phyloP scores from a whole-genome alignment of 345 rosid species.

The Heritiera littoralis region DNA sequence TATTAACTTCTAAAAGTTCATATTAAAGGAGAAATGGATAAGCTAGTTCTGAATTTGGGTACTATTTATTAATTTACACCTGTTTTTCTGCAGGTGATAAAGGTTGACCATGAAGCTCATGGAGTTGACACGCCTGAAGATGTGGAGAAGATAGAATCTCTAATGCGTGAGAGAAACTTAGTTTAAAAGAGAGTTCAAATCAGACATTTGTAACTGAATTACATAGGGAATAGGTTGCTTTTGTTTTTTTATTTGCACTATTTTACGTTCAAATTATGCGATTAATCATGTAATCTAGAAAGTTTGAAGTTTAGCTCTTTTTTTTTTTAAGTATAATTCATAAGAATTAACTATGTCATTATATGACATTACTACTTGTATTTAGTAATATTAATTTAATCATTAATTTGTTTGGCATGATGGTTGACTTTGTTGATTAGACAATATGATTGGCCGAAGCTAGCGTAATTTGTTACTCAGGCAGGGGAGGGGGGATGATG shows the following conservation, averaged over 20 bases:
- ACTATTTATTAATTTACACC: not conserved
- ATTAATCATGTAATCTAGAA: too few relatives aligned
- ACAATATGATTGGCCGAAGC: too few relatives aligned
- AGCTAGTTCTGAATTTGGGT: not conserved
- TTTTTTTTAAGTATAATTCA: too few relatives aligned
- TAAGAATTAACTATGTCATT: too few relatives aligned
- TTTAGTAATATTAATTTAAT: too few relatives aligned
- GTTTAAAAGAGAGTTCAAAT: not conserved
- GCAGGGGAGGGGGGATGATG: too few relatives aligned
- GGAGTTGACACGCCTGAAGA: conserved; percentile 88
- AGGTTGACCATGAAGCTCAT: conserved; percentile 90
- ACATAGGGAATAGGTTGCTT: not conserved
- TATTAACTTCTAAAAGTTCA: not conserved
- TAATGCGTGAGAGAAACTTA: conserved; percentile 72
- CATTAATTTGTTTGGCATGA: too few relatives aligned
- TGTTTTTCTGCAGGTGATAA: conserved; percentile 63
- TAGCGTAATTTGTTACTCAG: too few relatives aligned
- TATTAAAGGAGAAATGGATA: not conserved
- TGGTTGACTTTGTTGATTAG: too few relatives aligned
- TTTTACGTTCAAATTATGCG: not conserved
- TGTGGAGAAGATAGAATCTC: conserved; percentile 75
- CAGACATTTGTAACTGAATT: not conserved
- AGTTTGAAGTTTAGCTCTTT: too few relatives aligned
- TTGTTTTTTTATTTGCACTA: not conserved
- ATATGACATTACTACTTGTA: too few relatives aligned